These are phyloP conservation scores for Scutellaria barbata DNA, from an alignment of 257 asterid genomes.

Conservation along the genomic window DNA sequence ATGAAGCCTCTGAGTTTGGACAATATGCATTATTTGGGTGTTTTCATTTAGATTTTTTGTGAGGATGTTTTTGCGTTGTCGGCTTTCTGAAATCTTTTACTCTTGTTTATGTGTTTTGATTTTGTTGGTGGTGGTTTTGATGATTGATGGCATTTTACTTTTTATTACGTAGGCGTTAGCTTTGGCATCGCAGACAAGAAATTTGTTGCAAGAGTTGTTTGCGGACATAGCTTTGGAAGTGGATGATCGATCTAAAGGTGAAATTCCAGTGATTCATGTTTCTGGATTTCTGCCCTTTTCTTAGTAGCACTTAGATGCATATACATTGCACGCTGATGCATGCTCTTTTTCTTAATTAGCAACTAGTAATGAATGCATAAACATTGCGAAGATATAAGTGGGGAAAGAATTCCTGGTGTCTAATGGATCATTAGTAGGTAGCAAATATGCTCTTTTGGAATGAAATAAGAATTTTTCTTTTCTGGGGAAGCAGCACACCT, in stretches of 20 bases:
- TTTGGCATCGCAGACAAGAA: constrained; percentile 77
- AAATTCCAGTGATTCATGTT: constrained; percentile 15
- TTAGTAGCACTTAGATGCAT: constrained; percentile 1
- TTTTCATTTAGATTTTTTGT: background rate
- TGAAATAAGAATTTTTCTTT: background rate
- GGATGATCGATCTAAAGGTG: constrained; percentile 95
- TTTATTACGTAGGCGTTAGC: constrained; percentile 66
- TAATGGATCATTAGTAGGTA: background rate
- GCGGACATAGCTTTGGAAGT: constrained; percentile 96
- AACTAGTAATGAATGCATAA: background rate
- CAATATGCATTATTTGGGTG: background rate
- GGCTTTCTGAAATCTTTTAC: background rate
- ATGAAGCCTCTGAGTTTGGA: constrained; percentile 31
- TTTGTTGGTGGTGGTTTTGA: constrained; percentile 5
- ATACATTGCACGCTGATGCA: constrained; percentile 12
- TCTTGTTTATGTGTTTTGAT: background rate
- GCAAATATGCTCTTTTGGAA: constrained; percentile 10
- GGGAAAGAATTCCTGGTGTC: background rate
- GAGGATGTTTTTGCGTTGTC: background rate
- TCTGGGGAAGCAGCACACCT: too few relatives aligned
- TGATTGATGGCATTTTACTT: constrained; percentile 27
- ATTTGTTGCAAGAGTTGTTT: constrained; percentile 83
- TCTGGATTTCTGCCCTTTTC: background rate
- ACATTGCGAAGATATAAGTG: background rate
- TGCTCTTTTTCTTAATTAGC: background rate